These are phyloP conservation scores for Solanum clarkiae DNA, from an alignment of 257 asterid species.

Conservation along the genomic window DNA sequence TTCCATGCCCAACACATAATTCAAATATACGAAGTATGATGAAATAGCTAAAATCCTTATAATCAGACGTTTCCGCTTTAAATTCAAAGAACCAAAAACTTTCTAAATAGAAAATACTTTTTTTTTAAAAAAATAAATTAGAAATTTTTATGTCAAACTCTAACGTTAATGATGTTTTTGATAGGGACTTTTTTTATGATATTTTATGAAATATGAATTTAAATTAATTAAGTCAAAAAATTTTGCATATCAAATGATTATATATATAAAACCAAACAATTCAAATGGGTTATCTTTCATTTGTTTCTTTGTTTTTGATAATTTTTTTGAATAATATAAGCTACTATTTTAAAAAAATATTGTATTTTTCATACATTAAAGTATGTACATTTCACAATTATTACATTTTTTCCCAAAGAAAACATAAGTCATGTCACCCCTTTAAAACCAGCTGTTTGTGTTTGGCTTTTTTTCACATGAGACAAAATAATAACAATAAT, in stretches of 20 bases:
- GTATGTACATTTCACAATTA: neutral
- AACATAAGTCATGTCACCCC: neutral
- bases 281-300: neutral
- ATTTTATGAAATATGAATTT: too few species aligned
- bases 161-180: neutral
- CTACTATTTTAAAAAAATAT: neutral
- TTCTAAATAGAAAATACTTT: too few species aligned
- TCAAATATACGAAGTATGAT: too few species aligned
- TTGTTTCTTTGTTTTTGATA: neutral
- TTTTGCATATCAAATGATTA: neutral
- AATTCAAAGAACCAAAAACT: neutral
- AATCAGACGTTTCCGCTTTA: too few species aligned
- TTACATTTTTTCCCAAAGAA: neutral
- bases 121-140: too few species aligned
- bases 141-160: neutral
- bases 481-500: neutral
- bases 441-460: conserved; percentile 21
- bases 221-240: neutral
- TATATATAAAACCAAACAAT: neutral
- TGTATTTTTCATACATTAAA: neutral
- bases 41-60: too few species aligned
- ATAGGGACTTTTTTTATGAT: neutral
- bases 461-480: neutral
- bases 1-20: neutral
- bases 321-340: neutral